These are phyloP conservation scores for Leccinum imitatum DNA, from an alignment of 768 basidiomycete genomes.

Conservation along the genomic window DNA sequence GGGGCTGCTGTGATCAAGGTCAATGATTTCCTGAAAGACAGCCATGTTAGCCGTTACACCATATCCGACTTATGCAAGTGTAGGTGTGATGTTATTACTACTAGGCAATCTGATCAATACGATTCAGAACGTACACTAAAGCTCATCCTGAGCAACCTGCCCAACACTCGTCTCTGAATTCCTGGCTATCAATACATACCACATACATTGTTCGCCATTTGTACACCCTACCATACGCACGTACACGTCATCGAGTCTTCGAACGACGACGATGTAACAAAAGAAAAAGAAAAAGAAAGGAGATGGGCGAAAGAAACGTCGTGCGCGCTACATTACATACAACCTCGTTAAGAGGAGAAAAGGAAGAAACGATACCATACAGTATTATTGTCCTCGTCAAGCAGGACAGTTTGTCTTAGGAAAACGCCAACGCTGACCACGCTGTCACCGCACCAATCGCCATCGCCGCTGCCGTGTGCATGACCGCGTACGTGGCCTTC, in stretches of 20 bases:
- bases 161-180: not conserved
- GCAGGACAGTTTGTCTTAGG: slow-evolving; percentile 26
- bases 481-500: slow-evolving; percentile 39
- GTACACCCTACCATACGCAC: slow-evolving; percentile 6
- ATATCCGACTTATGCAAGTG: slow-evolving; percentile 25
- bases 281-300: not conserved
- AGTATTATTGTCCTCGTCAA: not conserved
- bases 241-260: slow-evolving; percentile 5
- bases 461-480: slow-evolving; percentile 60
- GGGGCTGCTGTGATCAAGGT: slow-evolving; percentile 33
- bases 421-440: slow-evolving; percentile 73
- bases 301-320: not conserved
- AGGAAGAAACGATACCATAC: not conserved
- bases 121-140: too few relatives aligned
- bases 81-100: not conserved
- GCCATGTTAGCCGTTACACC: slow-evolving; percentile 38
- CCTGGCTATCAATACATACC: slow-evolving; percentile 7
- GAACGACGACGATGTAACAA: not conserved
- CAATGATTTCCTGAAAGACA: slow-evolving; percentile 28
- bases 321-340: not conserved
- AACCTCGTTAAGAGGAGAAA: not conserved
- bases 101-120: not conserved
- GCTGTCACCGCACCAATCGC: slow-evolving; percentile 68
- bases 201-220: slow-evolving; percentile 7
- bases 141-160: too few relatives aligned